Conservation (phyloP, 257 asterid genomes). For the Solanum virginianum region DNA sequence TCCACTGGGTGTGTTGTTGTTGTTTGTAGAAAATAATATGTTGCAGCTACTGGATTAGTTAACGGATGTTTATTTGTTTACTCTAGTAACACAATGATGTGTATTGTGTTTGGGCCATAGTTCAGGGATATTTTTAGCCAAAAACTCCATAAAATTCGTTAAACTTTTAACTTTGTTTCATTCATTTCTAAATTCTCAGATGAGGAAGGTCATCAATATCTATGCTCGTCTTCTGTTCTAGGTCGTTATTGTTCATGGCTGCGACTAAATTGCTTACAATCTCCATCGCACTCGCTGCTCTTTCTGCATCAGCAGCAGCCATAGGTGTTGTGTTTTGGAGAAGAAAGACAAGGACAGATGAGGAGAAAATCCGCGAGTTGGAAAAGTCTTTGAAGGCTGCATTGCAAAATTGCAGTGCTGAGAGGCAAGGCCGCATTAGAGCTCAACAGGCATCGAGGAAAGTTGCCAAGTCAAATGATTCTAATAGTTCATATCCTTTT, state of each 20-base stretch:
- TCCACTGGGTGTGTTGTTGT: no score
- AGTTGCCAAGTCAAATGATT: slow-evolving; percentile 25
- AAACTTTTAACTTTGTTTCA: neutral
- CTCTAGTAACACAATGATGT: no score
- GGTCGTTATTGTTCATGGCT: slow-evolving; percentile 5
- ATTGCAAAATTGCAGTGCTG: slow-evolving; percentile 59
- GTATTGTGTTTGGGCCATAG: no score
- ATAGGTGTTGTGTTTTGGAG: slow-evolving; percentile 25
- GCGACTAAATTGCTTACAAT: slow-evolving; percentile 20
- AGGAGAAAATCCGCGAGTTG: slow-evolving; percentile 35
- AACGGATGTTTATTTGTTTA: no score
- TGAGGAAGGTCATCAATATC: neutral
- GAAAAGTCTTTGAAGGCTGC: slow-evolving; percentile 53
- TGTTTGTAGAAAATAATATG: neutral
- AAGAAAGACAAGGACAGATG: slow-evolving; percentile 28
- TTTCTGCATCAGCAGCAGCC: slow-evolving; percentile 28
- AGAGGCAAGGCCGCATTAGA: slow-evolving; percentile 86
- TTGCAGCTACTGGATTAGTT: neutral
- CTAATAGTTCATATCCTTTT: slow-evolving; percentile 62
- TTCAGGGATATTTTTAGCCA: neutral
- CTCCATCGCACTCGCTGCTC: slow-evolving; percentile 19
- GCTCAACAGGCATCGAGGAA: slow-evolving; percentile 85
- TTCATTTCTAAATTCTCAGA: neutral
- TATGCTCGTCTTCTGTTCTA: neutral
- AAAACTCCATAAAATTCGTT: neutral